These are phyloP conservation scores for Lipomyces spencermartinsiae DNA, from an alignment of 805 yeast species.

Conservation along the genomic window DNA sequence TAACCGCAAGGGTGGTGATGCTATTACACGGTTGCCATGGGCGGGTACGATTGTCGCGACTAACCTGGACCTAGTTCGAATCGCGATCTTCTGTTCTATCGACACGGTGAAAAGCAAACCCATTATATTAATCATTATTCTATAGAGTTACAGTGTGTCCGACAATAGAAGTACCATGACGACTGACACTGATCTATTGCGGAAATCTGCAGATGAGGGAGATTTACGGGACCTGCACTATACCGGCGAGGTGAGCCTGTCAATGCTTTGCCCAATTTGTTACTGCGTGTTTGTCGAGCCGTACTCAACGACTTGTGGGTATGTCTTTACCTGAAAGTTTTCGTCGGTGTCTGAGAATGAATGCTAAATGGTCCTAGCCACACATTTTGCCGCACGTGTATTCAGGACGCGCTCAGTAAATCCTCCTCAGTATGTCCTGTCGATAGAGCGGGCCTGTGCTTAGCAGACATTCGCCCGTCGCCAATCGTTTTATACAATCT, in stretches of 20 bases:
- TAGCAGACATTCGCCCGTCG: not conserved
- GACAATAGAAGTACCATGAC: not conserved
- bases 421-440: not conserved
- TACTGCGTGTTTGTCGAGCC: constrained; percentile 1
- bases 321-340: not conserved
- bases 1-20: too few species aligned
- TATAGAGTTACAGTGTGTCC: not conserved
- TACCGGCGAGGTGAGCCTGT: not conserved
- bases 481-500: not conserved
- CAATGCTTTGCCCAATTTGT: not conserved
- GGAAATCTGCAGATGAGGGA: not conserved
- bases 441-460: not conserved
- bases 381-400: constrained; percentile 3
- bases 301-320: not conserved
- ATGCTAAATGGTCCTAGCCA: not conserved
- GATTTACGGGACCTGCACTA: constrained; percentile 1
- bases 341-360: not conserved
- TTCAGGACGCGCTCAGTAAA: not conserved
- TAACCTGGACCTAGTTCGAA: not conserved
- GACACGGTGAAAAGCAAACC: not conserved
- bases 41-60: too few species aligned
- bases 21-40: too few species aligned
- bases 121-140: not conserved
- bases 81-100: not conserved
- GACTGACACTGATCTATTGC: not conserved